A percentile compares a stretch with the other conserved stretches of the same genome.
These are phyloP conservation scores for Metschnikowia drakensbergensis DNA, from an alignment of 805 yeast genomes.

Conservation along the genomic window DNA sequence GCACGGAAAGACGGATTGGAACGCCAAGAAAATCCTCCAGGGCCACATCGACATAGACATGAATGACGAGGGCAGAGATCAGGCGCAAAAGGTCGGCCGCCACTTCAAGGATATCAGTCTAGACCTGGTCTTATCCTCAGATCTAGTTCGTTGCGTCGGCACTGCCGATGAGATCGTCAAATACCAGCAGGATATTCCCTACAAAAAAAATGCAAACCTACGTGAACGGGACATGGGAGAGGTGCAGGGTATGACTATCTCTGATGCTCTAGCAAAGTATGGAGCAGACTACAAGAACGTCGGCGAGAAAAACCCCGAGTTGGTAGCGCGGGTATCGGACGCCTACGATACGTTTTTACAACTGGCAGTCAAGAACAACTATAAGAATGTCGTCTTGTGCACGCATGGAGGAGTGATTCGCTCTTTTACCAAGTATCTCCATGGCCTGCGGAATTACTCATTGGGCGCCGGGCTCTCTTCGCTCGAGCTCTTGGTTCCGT, in stretches of 20 bases:
- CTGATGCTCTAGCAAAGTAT: slow-evolving; percentile 59
- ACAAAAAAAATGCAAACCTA: slow-evolving; percentile 30
- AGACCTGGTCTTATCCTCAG: slow-evolving; percentile 50
- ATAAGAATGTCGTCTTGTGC: slow-evolving; percentile 54
- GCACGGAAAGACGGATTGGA: slow-evolving; percentile 83
- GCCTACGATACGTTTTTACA: slow-evolving; percentile 45
- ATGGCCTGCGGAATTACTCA: slow-evolving; percentile 34
- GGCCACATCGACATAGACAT: slow-evolving; percentile 71
- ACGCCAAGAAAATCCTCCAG: slow-evolving; percentile 64
- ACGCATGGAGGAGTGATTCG: slow-evolving; percentile 84
- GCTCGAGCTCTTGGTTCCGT: slow-evolving; percentile 54
- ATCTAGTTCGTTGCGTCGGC: slow-evolving; percentile 55
- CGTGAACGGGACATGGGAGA: slow-evolving; percentile 77
- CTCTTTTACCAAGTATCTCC: slow-evolving; percentile 50
- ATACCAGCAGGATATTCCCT: slow-evolving; percentile 22
- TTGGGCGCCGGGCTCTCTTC: slow-evolving; percentile 38
- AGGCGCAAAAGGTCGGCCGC: slow-evolving; percentile 54
- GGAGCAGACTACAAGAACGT: slow-evolving; percentile 56
- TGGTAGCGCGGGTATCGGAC: slow-evolving; percentile 45
- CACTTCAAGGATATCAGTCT: slow-evolving; percentile 36
- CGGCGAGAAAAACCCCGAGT: slow-evolving; percentile 55
- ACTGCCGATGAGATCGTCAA: slow-evolving; percentile 48
- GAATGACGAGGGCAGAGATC: slow-evolving; percentile 57
- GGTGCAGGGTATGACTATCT: slow-evolving; percentile 68
- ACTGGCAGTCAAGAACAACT: slow-evolving; percentile 28